Evolutionary conservation across 2,329 filamentous ascomycete genomes (phyloP).

Genomic region (Pleurostoma richardsiae): DNA sequence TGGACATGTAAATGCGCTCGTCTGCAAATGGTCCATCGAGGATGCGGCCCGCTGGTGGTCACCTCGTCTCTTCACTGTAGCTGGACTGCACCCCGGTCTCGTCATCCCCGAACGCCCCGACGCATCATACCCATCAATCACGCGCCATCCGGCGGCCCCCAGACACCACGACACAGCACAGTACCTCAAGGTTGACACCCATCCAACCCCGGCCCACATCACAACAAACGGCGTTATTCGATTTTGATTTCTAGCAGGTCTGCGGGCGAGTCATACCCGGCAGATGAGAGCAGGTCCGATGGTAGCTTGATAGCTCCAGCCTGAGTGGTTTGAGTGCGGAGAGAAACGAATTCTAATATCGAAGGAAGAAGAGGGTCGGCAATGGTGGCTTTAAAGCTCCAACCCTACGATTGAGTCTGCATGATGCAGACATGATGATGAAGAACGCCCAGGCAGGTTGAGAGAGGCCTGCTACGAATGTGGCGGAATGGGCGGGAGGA

Average conservation of each 20-base stretch:
- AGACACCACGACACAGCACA: conserved; percentile 23
- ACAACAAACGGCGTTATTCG: conserved; percentile 25
- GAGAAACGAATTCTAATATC: conserved; percentile 15
- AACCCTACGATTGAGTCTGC: conserved; percentile 18
- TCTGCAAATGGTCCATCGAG: conserved; percentile 1
- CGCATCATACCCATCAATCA: not conserved
- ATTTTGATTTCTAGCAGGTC: conserved; percentile 16
- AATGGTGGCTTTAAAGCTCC: conserved; percentile 47
- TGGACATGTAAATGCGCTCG: conserved; percentile 53
- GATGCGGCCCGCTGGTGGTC: too few species aligned
- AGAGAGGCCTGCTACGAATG: not conserved
- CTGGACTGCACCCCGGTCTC: too few species aligned
- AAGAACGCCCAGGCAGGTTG: too few species aligned
- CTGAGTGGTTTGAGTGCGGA: conserved; percentile 27
- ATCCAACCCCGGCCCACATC: conserved; percentile 20
- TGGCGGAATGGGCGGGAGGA: not conserved
- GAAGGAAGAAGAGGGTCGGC: conserved; percentile 30
- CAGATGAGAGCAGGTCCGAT: conserved; percentile 38
- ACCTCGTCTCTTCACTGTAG: too few species aligned
- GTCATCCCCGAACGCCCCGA: not conserved
- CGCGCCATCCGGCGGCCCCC: not conserved
- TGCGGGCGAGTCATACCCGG: not conserved
- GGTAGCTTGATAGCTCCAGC: conserved; percentile 65
- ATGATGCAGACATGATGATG: too few species aligned
- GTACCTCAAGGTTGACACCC: conserved; percentile 15